Base-by-base conservation (phyloP, 495 filamentous ascomycete species). In the Xylaria cubensis region DNA sequence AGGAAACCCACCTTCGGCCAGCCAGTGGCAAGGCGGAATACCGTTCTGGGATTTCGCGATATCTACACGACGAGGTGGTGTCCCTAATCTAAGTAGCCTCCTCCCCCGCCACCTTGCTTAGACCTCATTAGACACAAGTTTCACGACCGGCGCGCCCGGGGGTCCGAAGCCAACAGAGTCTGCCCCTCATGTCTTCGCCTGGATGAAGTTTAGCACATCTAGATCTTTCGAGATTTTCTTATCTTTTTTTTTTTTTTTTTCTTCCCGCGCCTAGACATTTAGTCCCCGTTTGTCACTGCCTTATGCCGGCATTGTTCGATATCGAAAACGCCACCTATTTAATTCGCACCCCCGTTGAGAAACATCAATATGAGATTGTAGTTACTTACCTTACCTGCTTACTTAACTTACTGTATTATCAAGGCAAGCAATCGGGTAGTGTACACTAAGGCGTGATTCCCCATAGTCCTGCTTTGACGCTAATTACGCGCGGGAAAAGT, bases 11-110 rank as follows among this genome's bases (percentile, higher is more conserved):
- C 19, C 50, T 59, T 59, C 39, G 48, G 51, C 59, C 17, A 0
- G 41, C 19, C 32, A 17, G 46, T 24, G 53, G 39, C 13, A 61
- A 69, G 39, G 26, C 53, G 67, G 67, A 29, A 69, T 69, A 61
- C 65, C 65, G 3, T 44, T 67, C 65, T 56, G 8, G 50, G 65
- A 67, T 67, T 56, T 56, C 50, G 36, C 15, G 53, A 48, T 42
- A 24, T 21, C 53, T 56, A 26, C 12, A 12, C 9, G 3, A 51
- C 50, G 46, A 21, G 9, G 24, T 67, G 41, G 64, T 67, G 21
- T 66, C 5, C 29, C 7, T 53, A 36, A 13, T 9, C 19, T 51
- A 66, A 34, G 19, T 42, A 63, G 21, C 61, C 12, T 44, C 61
- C n/a, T 63, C 39, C n/a, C 9, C n/a, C 19, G 9, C 21, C 19